phyloP scores from a whole-genome alignment of 169 alveolate species.

The Babesia bigemina region DNA sequence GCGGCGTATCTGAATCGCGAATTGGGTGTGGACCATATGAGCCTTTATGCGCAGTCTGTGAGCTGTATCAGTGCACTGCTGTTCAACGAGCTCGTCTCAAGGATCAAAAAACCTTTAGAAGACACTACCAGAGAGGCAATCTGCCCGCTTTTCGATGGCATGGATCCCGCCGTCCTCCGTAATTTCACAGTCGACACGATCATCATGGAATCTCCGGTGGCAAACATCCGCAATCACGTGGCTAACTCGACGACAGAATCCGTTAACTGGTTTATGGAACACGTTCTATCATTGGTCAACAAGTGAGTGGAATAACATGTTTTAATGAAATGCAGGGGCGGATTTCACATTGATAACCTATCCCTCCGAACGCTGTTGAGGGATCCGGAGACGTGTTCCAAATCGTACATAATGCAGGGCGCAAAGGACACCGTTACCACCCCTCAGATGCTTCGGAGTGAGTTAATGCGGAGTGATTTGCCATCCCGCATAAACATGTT shows the following conservation, averaged over 20 bases:
- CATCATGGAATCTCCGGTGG: slow-evolving; percentile 65
- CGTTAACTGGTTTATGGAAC: slow-evolving; percentile 33
- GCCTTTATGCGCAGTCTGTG: slow-evolving; percentile 60
- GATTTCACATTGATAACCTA: slow-evolving; percentile 42
- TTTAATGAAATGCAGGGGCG: slow-evolving; percentile 11
- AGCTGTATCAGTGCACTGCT: slow-evolving; percentile 51
- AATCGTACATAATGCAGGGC: slow-evolving; percentile 61
- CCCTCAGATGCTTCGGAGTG: slow-evolving; percentile 40
- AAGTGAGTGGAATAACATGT: slow-evolving; percentile 7
- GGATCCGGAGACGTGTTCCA: slow-evolving; percentile 14
- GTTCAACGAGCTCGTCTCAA: slow-evolving; percentile 13
- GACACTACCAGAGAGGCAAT: background rate
- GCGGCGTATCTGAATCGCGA: slow-evolving; percentile 15
- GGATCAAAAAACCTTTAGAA: background rate
- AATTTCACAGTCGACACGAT: slow-evolving; percentile 18
- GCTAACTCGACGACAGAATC: slow-evolving; percentile 27
- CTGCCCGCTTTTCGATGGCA: slow-evolving; percentile 4
- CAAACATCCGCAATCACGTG: slow-evolving; percentile 40
- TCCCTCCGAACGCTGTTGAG: slow-evolving; percentile 23
- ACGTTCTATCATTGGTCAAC: background rate
- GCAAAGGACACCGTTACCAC: slow-evolving; percentile 50
- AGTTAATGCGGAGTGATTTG: slow-evolving; percentile 12
- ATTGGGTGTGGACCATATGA: slow-evolving; percentile 24
- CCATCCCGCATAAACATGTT: slow-evolving; percentile 14
- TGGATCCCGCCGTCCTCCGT: slow-evolving; percentile 17